Evolutionary conservation across 345 rosid genomes (phyloP).

Genomic region (Gossypium sturtianum): DNA sequence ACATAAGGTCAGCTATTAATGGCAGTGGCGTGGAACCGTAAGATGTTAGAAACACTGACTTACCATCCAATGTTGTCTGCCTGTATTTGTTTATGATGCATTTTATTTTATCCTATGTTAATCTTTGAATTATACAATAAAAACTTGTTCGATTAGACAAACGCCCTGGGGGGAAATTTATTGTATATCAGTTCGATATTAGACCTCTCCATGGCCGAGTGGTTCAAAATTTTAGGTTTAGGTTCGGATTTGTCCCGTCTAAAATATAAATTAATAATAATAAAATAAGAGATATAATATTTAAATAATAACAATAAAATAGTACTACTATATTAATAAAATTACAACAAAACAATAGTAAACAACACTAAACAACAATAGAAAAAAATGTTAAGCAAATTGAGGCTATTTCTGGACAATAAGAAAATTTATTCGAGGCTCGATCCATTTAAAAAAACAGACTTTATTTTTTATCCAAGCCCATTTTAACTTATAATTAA

Average conservation of each 20-base stretch:
- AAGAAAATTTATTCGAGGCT: rapidly evolving
- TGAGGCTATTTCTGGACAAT: rapidly evolving
- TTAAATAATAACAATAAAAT: too few species aligned
- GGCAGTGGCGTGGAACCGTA: neutral
- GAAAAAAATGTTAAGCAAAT: too few species aligned
- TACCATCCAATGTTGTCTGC: neutral
- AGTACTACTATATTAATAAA: too few species aligned
- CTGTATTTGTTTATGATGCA: neutral
- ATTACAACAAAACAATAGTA: too few species aligned
- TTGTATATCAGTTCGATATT: neutral
- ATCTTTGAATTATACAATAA: neutral
- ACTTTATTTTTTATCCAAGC: too few species aligned
- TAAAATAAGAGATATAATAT: too few species aligned
- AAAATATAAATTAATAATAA: too few species aligned
- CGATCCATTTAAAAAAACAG: rapidly evolving
- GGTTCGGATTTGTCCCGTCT: rapidly evolving
- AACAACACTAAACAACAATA: too few species aligned
- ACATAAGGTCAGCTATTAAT: neutral
- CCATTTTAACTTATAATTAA: too few species aligned
- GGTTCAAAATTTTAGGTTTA: too few species aligned
- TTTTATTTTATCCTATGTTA: neutral
- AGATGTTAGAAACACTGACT: neutral
- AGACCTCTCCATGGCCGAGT: too few species aligned
- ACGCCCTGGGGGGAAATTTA: neutral
- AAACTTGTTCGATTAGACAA: neutral